phyloP scores from a whole-genome alignment of 805 yeast genomes.

The Suhomyces prunicola region DNA sequence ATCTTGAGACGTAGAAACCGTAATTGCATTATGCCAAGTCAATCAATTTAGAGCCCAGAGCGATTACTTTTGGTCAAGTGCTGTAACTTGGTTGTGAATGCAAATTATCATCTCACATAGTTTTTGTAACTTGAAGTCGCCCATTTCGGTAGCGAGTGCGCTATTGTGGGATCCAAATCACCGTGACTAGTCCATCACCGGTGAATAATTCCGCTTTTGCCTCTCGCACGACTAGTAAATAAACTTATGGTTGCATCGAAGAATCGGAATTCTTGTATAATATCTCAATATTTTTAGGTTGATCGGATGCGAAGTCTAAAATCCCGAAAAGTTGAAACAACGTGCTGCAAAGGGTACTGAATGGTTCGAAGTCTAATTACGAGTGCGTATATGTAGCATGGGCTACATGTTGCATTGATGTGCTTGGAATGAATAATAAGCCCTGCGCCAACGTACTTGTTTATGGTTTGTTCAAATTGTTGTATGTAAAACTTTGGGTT shows the following conservation, averaged over 20 bases:
- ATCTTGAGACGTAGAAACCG: neutral
- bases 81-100: neutral
- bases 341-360: neutral
- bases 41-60: neutral
- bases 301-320: neutral
- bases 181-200: neutral
- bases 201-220: neutral
- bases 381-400: neutral
- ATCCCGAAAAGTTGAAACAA: neutral
- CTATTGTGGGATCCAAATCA: neutral
- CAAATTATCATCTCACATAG: neutral
- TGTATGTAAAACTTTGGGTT: neutral
- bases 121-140: neutral
- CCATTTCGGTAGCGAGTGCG: neutral
- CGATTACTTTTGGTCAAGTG: neutral
- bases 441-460: no score
- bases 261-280: neutral
- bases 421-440: neutral
- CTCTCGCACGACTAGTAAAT: neutral
- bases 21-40: no score
- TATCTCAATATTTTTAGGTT: neutral
- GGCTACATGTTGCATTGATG: neutral
- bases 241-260: neutral
- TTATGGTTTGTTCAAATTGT: neutral
- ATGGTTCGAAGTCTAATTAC: neutral